phyloP scores from a whole-genome alignment of 2,329 filamentous ascomycete species.

The Rasamsonia emersonii region DNA sequence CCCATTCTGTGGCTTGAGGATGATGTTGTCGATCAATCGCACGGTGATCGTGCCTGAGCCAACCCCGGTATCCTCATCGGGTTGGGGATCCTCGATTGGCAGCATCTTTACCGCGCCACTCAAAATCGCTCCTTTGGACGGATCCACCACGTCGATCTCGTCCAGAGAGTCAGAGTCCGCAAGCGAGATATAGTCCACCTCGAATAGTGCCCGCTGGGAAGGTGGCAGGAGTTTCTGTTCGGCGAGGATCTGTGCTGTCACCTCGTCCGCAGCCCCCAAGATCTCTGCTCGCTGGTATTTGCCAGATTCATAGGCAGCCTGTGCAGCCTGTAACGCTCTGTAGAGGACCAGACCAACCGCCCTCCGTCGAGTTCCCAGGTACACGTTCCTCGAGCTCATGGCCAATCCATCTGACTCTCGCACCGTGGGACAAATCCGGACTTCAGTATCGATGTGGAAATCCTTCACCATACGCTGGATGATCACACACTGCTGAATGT shows the following conservation, averaged over 20 bases:
- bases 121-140: slow-evolving; percentile 64
- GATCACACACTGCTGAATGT: slow-evolving; percentile 90
- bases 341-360: slow-evolving; percentile 63
- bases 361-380: slow-evolving; percentile 69
- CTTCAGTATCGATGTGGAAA: slow-evolving; percentile 68
- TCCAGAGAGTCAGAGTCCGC: slow-evolving; percentile 77
- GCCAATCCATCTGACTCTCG: slow-evolving; percentile 77
- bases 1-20: slow-evolving; percentile 55
- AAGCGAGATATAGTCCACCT: slow-evolving; percentile 87
- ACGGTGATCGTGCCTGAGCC: slow-evolving; percentile 69
- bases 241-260: slow-evolving; percentile 47
- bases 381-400: slow-evolving; percentile 88
- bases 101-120: slow-evolving; percentile 89
- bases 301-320: slow-evolving; percentile 53
- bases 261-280: slow-evolving; percentile 59
- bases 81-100: slow-evolving; percentile 60
- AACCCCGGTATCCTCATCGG: slow-evolving; percentile 62
- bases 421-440: slow-evolving; percentile 65
- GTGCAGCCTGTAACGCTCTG: slow-evolving; percentile 61
- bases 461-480: slow-evolving; percentile 81
- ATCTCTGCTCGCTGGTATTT: slow-evolving; percentile 54
- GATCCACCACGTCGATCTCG: slow-evolving; percentile 66
- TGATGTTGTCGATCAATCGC: slow-evolving; percentile 88
- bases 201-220: slow-evolving; percentile 58
- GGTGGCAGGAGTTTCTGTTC: slow-evolving; percentile 56